These are phyloP conservation scores for Medicago ruthenica DNA, from an alignment of 306 rosid species.

Conservation along the genomic window DNA sequence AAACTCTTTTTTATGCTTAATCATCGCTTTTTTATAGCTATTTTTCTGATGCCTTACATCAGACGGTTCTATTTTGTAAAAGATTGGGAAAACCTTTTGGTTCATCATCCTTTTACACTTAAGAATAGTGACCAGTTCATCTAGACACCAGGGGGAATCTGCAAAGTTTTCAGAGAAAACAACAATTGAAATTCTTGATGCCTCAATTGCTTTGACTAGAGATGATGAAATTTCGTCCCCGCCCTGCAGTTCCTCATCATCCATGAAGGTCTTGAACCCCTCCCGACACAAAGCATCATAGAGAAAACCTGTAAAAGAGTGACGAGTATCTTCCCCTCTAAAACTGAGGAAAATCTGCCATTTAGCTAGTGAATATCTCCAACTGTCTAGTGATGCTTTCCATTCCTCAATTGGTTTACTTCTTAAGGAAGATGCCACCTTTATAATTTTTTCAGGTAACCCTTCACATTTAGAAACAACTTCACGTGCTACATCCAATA, in stretches of 20 bases:
- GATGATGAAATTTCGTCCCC: conserved; percentile 27
- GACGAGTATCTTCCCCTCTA: not conserved
- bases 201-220: conserved; percentile 1
- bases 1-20: not conserved
- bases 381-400: conserved; percentile 8
- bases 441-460: conserved; percentile 22
- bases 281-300: not conserved
- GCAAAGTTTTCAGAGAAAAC: conserved; percentile 29
- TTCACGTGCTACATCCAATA: not conserved
- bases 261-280: conserved; percentile 32
- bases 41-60: conserved; percentile 6
- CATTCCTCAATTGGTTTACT: conserved; percentile 18
- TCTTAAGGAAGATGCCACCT: conserved; percentile 28
- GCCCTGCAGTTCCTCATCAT: not conserved
- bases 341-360: conserved; percentile 11
- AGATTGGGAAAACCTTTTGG: conserved; percentile 25
- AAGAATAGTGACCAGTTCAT: conserved; percentile 20
- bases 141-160: conserved; percentile 14
- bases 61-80: conserved; percentile 9
- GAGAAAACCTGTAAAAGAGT: conserved; percentile 7
- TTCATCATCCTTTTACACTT: conserved; percentile 17
- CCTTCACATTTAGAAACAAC: conserved; percentile 32
- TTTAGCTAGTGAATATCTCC: not conserved
- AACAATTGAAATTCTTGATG: conserved; percentile 16
- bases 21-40: not conserved